Base-by-base conservation (phyloP, 306 rosid species). In the Cucurbita moschata region DNA sequence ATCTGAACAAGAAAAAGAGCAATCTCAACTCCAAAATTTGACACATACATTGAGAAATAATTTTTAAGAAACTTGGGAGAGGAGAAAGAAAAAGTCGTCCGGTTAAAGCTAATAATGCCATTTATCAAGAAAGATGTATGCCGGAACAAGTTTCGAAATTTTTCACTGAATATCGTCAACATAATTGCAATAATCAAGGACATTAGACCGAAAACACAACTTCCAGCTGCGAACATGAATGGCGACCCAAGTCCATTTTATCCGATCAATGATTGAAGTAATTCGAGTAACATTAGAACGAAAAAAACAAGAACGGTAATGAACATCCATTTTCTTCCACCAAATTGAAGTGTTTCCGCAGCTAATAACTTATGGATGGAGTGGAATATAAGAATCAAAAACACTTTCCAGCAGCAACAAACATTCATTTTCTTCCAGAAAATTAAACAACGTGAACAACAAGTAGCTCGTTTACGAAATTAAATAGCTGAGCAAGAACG, bases 1-100 rank as follows among this genome's bases (percentile, higher is more conserved):
- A 94, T 81, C 99, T 94, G 81, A 68, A 83, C 49, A 61, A 21
- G 77, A 54, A 30, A 75, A 76, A 60, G 8, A 76, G 52, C 55
- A 59, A 74, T 77, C 76, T 55, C 59, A 76, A 77, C 80, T 77
- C 79, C 73, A 50, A 56, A 64, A 72, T 54, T 74, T 21, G 44
- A 66, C 40, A 14, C 43, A 51, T 58, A 42, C 35, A 61, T 69
- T 11, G 18, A 44, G 15, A 49, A 71, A 46, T 11, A n/a, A 4
- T 30, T 9, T n/a, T 4, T 9, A 70, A 39, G 6, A 39, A 8
- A 39, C 2, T 4, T 63, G 11, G 11, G 49, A 7, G 47, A 37
- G 70, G 38, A n/a, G 12, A 10, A 40, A 63, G 26, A 38, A 62
- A 5, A 15, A 63, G 49, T 10, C 70, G 8, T 63, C 50, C 15